These are phyloP conservation scores for Sanghuangporus sanghuang DNA, from an alignment of 1,284 basidiomycete species.

Conservation along the genomic window DNA sequence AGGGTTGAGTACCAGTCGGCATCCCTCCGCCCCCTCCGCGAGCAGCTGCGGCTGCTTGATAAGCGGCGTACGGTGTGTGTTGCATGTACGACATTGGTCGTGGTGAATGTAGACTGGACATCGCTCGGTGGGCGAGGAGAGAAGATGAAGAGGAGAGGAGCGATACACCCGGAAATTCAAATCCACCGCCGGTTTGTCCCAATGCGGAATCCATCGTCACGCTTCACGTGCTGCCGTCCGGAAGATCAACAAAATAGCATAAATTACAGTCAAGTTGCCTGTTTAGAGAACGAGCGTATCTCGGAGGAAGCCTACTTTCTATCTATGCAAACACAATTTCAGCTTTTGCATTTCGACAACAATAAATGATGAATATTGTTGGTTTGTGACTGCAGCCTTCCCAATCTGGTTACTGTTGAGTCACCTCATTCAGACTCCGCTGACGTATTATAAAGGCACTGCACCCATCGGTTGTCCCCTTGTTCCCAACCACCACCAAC, in stretches of 20 bases:
- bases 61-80: conserved; percentile 10
- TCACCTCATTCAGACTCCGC: conserved; percentile 3
- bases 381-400: neutral
- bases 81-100: conserved; percentile 16
- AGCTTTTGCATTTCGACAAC: no score
- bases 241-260: neutral
- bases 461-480: neutral
- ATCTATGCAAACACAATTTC: no score
- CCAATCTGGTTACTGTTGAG: neutral
- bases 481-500: conserved; percentile 8
- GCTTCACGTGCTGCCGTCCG: neutral
- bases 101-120: conserved; percentile 9
- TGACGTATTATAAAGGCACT: conserved; percentile 2
- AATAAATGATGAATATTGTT: neutral
- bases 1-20: conserved; percentile 4
- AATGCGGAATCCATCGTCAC: neutral
- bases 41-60: neutral
- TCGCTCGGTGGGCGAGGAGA: neutral
- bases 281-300: no score
- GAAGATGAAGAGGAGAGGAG: neutral
- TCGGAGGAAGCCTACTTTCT: no score
- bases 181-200: neutral
- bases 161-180: neutral
- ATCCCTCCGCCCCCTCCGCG: conserved; percentile 2
- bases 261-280: neutral